phyloP scores from a whole-genome alignment of 2,329 filamentous ascomycete species.

The Colletotrichum echinochloae region DNA sequence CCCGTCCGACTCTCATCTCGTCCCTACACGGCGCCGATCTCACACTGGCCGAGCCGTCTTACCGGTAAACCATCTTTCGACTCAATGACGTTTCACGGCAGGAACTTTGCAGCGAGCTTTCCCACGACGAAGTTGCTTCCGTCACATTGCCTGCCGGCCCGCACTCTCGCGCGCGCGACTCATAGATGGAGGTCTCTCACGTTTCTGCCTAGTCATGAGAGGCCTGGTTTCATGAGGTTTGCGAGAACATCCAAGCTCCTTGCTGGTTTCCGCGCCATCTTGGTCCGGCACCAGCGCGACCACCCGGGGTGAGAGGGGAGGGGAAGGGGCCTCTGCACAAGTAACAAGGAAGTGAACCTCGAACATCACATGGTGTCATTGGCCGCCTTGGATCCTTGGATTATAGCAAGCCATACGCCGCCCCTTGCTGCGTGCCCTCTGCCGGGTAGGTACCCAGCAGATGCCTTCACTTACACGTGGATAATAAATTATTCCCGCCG shows the following conservation, averaged over 20 bases:
- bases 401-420: constrained; percentile 2
- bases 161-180: constrained; percentile 4
- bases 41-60: constrained; percentile 19
- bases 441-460: constrained; percentile 11
- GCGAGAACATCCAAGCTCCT: constrained; percentile 11
- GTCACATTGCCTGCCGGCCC: constrained; percentile 3
- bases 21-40: constrained; percentile 15
- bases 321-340: neutral
- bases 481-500: constrained; percentile 29
- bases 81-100: constrained; percentile 18
- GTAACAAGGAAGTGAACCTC: neutral
- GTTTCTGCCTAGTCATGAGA: constrained; percentile 12
- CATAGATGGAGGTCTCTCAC: neutral
- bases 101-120: constrained; percentile 9
- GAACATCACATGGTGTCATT: neutral
- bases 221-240: neutral
- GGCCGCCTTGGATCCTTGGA: neutral
- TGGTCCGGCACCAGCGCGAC: constrained; percentile 20
- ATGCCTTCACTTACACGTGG: constrained; percentile 34
- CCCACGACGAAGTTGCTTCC: neutral
- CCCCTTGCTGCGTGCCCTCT: constrained; percentile 10
- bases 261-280: constrained; percentile 20
- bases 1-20: neutral
- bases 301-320: neutral
- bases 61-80: constrained; percentile 33